These are phyloP conservation scores for Exophiala alcalophila DNA, from an alignment of 2,329 filamentous ascomycete genomes.

Conservation along the genomic window DNA sequence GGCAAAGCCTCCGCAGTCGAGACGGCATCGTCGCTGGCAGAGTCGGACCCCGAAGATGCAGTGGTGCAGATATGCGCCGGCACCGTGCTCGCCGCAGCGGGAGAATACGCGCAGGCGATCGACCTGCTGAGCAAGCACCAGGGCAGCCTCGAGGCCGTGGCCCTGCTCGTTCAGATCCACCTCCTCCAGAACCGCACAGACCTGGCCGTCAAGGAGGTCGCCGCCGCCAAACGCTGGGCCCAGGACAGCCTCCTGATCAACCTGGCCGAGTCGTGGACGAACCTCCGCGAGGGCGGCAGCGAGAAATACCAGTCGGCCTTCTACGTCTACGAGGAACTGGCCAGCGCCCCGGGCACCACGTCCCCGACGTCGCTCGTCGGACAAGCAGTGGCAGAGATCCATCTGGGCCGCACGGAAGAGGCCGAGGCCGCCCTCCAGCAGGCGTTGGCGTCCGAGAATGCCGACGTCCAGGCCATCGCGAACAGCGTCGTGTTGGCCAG, in stretches of 20 bases:
- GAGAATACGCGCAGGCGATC: constrained; percentile 81
- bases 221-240: constrained; percentile 83
- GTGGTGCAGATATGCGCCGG: constrained; percentile 78
- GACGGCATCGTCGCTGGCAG: constrained; percentile 64
- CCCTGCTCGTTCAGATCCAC: constrained; percentile 87
- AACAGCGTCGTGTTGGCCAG: constrained; percentile 78
- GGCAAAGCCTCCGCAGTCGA: constrained; percentile 62
- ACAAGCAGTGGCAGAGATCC: constrained; percentile 87
- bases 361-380: constrained; percentile 74
- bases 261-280: constrained; percentile 92
- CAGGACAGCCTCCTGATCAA: constrained; percentile 94
- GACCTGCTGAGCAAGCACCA: constrained; percentile 77
- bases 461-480: constrained; percentile 70
- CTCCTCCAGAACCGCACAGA: constrained; percentile 88
- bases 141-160: constrained; percentile 73
- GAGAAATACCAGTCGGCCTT: constrained; percentile 96
- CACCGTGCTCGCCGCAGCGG: constrained; percentile 76
- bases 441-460: constrained; percentile 66
- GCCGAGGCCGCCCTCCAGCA: constrained; percentile 81
- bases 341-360: constrained; percentile 77
- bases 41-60: constrained; percentile 66
- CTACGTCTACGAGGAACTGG: constrained; percentile 96
- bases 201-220: constrained; percentile 84
- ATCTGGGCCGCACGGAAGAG: constrained; percentile 83
- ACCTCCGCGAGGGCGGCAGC: constrained; percentile 82